Percentiles rank a stretch among this genome's conserved stretches.
These are phyloP conservation scores for Cicer pinnatifidum DNA, from an alignment of 306 rosid genomes.

Conservation along the genomic window DNA sequence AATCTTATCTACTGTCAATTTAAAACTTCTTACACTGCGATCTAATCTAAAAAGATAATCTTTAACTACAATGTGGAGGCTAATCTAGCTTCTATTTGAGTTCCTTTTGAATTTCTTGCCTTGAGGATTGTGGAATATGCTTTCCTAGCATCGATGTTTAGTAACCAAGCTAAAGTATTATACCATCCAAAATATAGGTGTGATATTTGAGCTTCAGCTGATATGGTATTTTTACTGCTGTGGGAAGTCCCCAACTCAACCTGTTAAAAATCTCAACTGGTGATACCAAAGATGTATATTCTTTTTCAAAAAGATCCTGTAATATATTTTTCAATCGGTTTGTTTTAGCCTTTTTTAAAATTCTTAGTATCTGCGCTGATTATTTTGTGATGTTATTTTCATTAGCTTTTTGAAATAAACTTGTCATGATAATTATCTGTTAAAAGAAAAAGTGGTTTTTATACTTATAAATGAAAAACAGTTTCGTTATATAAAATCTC, in stretches of 20 bases:
- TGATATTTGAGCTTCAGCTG: constrained; percentile 19
- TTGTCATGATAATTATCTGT: not conserved
- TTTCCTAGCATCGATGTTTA: not conserved
- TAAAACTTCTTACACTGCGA: too few species aligned
- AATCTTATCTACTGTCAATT: too few species aligned
- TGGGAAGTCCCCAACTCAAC: not conserved
- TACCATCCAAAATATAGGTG: not conserved
- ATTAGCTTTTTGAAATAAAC: not conserved
- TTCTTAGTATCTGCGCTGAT: not conserved
- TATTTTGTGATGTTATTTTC: not conserved
- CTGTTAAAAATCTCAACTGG: not conserved
- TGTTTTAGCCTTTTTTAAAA: not conserved
- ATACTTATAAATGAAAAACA: not conserved
- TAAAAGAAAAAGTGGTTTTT: not conserved
- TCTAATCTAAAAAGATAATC: too few species aligned
- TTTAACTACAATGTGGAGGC: not conserved
- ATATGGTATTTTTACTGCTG: not conserved
- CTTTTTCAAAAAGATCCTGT: not conserved
- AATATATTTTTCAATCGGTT: not conserved
- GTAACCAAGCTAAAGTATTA: not conserved
- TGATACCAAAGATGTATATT: constrained; percentile 11
- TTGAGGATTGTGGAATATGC: constrained; percentile 28
- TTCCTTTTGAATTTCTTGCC: constrained; percentile 18
- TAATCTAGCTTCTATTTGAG: constrained; percentile 5
- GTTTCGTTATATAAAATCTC: not conserved